phyloP scores from a whole-genome alignment of 768 basidiomycete species.

The Lactarius trivialis region DNA sequence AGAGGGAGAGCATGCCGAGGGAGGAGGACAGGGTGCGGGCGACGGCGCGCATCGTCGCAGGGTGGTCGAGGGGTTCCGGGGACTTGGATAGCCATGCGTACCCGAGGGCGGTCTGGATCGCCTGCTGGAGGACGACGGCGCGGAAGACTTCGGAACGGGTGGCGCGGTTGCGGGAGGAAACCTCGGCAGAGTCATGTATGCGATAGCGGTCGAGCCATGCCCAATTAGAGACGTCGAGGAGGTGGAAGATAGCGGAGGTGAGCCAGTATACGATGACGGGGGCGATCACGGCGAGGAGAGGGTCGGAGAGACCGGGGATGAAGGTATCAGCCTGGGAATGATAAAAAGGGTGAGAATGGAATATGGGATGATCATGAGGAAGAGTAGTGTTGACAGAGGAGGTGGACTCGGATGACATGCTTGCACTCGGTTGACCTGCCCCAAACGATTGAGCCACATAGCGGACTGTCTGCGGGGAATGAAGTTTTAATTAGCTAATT shows the following conservation, averaged over 20 bases:
- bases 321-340: constrained; percentile 41
- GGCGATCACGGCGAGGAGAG: constrained; percentile 58
- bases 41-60: constrained; percentile 27
- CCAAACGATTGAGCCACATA: too few species aligned
- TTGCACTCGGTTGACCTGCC: neutral
- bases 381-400: neutral
- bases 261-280: constrained; percentile 85
- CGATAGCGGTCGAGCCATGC: constrained; percentile 75
- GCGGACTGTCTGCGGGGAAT: neutral
- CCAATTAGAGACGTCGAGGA: constrained; percentile 71
- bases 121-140: constrained; percentile 83
- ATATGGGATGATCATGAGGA: neutral
- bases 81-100: constrained; percentile 53
- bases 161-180: constrained; percentile 66
- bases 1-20: neutral
- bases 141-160: constrained; percentile 63
- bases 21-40: neutral
- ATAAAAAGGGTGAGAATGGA: constrained; percentile 43
- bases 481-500: neutral
- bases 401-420: constrained; percentile 3
- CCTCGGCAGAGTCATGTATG: constrained; percentile 83
- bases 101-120: constrained; percentile 75
- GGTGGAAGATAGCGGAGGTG: constrained; percentile 72
- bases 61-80: constrained; percentile 15
- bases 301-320: constrained; percentile 60